Evolutionary conservation across 805 yeast genomes (phyloP).

Genomic region (Candida nanaspora): DNA sequence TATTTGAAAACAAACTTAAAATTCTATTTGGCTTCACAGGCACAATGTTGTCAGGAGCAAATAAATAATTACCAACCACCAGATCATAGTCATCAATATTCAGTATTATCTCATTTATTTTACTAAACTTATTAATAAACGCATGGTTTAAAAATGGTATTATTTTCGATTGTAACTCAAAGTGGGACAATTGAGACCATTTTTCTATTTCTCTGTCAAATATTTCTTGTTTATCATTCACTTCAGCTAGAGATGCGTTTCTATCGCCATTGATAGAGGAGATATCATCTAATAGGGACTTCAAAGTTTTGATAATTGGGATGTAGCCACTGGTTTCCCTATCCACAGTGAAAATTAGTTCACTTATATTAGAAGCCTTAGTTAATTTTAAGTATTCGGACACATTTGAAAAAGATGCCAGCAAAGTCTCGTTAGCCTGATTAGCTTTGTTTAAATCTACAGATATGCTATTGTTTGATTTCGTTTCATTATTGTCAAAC

Average conservation of each 20-base stretch:
- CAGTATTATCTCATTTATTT: conserved; percentile 21
- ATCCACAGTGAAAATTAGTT: conserved; percentile 19
- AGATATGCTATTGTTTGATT: conserved; percentile 1
- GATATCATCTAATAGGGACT: conserved; percentile 19
- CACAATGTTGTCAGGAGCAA: conserved; percentile 12
- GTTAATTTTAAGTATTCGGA: conserved; percentile 18
- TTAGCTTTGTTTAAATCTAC: conserved; percentile 20
- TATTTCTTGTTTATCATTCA: conserved; percentile 5
- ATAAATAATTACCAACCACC: conserved; percentile 20
- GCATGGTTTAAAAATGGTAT: conserved; percentile 21
- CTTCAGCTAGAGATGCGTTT: background rate
- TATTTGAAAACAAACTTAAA: background rate
- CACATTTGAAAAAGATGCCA: conserved; percentile 19
- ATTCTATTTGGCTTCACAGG: background rate
- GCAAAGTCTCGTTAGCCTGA: conserved; percentile 21
- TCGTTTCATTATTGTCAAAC: background rate
- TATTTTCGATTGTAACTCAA: conserved; percentile 26
- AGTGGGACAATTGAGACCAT: conserved; percentile 28
- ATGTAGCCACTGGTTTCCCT: conserved; percentile 23
- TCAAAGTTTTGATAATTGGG: conserved; percentile 18
- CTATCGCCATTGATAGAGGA: conserved; percentile 1
- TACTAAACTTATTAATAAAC: conserved; percentile 19
- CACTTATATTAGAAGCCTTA: conserved; percentile 20
- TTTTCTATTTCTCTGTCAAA: conserved; percentile 16
- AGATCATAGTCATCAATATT: conserved; percentile 27